Base-by-base conservation (phyloP, 768 basidiomycete species). In the Rhodotorula diobovata region DNA sequence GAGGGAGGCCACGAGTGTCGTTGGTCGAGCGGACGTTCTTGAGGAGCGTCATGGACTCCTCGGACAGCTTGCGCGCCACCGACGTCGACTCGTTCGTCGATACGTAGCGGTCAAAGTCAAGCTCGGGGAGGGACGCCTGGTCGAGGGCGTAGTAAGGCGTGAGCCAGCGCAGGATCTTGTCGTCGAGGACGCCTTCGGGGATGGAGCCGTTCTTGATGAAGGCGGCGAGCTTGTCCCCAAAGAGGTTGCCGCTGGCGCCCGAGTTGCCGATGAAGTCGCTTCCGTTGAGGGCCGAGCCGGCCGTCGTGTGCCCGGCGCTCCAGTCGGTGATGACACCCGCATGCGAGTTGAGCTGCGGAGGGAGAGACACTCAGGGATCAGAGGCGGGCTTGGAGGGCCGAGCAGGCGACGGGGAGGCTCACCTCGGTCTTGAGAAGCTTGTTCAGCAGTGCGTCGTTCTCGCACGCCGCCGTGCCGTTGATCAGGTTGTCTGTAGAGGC, bases 401-500 rank as follows among this genome's bases (percentile, higher is more conserved):
- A n/a, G 23, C 63, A 14, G 18, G 63, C 12, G 41, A 54, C 16
- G 6, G 32, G 30, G 18, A 12, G 53, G 43, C n/a, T 14, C 53
- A 56, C 41, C 45, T 91, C 88, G 58, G 83, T 81, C 81, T 91
- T 91, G 68, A 91, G 82, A n/a, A 91, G 83, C 66, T 86, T 85
- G 78, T 90, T 90, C 78, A 90, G 76, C 59, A 86, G 82, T 71
- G 86, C 86, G 80, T 87, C 84, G 76, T 89, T 89, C 77, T 90
- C 86, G 79, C 89, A 90, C 0, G 90, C 88, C 76, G 57, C 76
- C 72, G 43, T 64, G 11, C 68, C 68, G 51, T 70, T 65, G 28
- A 70, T 23, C 14, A 54, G 34, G 59, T 60, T 60, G 45, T 60
- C 48, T 50, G 23, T 3, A 2, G 6, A 4, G 25, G 25, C 8